Percentiles rank a stretch among this genome's conserved stretches.
phyloP scores from a whole-genome alignment of 2,329 filamentous ascomycete genomes.

The Cladosporium phlei region DNA sequence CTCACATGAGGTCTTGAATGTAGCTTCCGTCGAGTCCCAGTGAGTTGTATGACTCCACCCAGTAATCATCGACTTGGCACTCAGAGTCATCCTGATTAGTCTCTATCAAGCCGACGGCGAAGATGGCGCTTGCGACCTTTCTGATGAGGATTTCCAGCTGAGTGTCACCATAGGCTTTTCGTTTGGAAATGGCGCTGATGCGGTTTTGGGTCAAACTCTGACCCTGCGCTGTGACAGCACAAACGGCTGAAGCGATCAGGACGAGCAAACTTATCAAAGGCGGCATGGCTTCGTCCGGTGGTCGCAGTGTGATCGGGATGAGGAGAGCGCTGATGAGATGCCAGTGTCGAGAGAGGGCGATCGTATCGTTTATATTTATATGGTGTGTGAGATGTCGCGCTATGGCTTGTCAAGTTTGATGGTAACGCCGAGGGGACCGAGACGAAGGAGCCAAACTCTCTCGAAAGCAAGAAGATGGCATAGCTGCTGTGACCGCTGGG shows the following conservation, averaged over 20 bases:
- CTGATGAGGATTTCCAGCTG: neutral
- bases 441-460: neutral
- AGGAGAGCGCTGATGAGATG: neutral
- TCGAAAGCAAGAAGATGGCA: neutral
- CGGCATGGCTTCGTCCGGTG: neutral
- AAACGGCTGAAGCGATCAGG: too few species aligned
- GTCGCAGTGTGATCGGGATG: neutral
- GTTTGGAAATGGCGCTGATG: neutral
- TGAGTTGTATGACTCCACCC: neutral
- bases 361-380: too few species aligned
- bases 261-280: neutral
- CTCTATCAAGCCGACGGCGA: neutral
- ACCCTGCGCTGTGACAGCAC: too few species aligned
- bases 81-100: neutral
- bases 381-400: neutral
- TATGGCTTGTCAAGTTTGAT: too few species aligned
- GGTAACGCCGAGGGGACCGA: neutral
- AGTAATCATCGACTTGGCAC: slow-evolving; percentile 2
- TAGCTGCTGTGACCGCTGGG: slow-evolving; percentile 6
- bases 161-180: neutral
- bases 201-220: too few species aligned
- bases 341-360: too few species aligned
- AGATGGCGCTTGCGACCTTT: slow-evolving; percentile 2
- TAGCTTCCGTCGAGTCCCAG: slow-evolving; percentile 7
- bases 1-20: neutral